These are phyloP conservation scores for Clavispora carvajalis DNA, from an alignment of 805 yeast genomes.

Conservation along the genomic window DNA sequence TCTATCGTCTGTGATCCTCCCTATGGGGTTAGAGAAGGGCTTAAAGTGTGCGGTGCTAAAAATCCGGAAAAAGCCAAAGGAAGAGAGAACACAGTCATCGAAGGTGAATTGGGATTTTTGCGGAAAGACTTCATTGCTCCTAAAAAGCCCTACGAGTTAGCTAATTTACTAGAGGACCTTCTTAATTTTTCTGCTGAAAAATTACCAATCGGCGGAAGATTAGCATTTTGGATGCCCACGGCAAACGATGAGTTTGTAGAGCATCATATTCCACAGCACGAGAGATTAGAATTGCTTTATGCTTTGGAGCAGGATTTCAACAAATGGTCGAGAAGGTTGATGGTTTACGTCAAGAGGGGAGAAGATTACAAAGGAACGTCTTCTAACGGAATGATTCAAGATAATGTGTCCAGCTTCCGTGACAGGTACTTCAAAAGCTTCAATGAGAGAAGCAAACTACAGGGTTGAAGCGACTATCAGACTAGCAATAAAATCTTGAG, in stretches of 20 bases:
- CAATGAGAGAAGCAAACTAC: slow-evolving; percentile 28
- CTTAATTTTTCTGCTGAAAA: slow-evolving; percentile 66
- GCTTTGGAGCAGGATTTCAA: slow-evolving; percentile 83
- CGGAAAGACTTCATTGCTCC: slow-evolving; percentile 86
- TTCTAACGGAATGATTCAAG: slow-evolving; percentile 38
- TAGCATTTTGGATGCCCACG: slow-evolving; percentile 97
- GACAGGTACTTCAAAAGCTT: slow-evolving; percentile 73
- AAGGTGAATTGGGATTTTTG: slow-evolving; percentile 72
- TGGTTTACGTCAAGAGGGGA: slow-evolving; percentile 71
- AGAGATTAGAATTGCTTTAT: slow-evolving; percentile 61
- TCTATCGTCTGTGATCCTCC: slow-evolving; percentile 95
- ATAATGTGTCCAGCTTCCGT: slow-evolving; percentile 55
- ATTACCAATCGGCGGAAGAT: slow-evolving; percentile 69
- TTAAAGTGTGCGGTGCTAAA: slow-evolving; percentile 85
- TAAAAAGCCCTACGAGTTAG: slow-evolving; percentile 82
- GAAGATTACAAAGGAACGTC: slow-evolving; percentile 44
- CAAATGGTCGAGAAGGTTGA: slow-evolving; percentile 86
- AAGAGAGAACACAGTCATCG: slow-evolving; percentile 66
- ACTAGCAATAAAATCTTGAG: no score
- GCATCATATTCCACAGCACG: slow-evolving; percentile 74
- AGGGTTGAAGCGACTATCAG: background rate
- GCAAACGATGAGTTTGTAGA: slow-evolving; percentile 78
- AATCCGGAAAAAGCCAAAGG: slow-evolving; percentile 63
- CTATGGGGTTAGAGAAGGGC: slow-evolving; percentile 93
- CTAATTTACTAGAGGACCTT: slow-evolving; percentile 71